phyloP scores from a whole-genome alignment of 768 basidiomycete species.

The Rubroboletus satanas region DNA sequence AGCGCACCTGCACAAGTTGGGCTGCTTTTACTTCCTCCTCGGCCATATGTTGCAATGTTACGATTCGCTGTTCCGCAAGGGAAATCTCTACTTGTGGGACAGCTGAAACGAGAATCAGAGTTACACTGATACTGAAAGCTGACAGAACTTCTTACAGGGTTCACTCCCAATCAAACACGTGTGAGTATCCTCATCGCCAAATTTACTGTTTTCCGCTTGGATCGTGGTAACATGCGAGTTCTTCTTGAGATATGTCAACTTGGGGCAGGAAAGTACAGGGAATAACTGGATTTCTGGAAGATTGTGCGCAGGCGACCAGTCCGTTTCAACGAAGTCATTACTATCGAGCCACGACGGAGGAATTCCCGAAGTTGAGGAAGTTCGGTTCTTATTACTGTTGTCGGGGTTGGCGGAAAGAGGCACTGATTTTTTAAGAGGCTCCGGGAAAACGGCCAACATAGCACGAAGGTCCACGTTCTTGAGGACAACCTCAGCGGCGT shows the following conservation, averaged over 20 bases:
- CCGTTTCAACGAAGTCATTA: slow-evolving; percentile 80
- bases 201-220: slow-evolving; percentile 59
- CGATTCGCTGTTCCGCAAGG: slow-evolving; percentile 53
- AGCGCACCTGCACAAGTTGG: slow-evolving; percentile 15
- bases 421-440: slow-evolving; percentile 61
- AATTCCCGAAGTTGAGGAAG: slow-evolving; percentile 32
- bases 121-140: background rate
- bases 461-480: slow-evolving; percentile 74
- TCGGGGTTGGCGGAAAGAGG: slow-evolving; percentile 45
- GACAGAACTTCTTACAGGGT: slow-evolving; percentile 46
- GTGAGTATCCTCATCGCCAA: slow-evolving; percentile 83
- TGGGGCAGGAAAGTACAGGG: slow-evolving; percentile 73
- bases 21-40: slow-evolving; percentile 11
- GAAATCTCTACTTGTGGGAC: slow-evolving; percentile 62
- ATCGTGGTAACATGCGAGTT: slow-evolving; percentile 41
- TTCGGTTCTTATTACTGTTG: slow-evolving; percentile 35
- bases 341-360: slow-evolving; percentile 67
- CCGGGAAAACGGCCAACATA: slow-evolving; percentile 71
- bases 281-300: slow-evolving; percentile 64
- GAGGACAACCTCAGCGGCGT: slow-evolving; percentile 80
- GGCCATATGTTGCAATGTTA: slow-evolving; percentile 37
- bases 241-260: slow-evolving; percentile 76
- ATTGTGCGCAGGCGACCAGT: slow-evolving; percentile 50
- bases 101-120: slow-evolving; percentile 36
- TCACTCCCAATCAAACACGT: slow-evolving; percentile 73